Percentiles rank a stretch among this genome's conserved stretches.
Conservation (phyloP, 352 stramenopile genomes). For the Pythium grandisporangium region DNA sequence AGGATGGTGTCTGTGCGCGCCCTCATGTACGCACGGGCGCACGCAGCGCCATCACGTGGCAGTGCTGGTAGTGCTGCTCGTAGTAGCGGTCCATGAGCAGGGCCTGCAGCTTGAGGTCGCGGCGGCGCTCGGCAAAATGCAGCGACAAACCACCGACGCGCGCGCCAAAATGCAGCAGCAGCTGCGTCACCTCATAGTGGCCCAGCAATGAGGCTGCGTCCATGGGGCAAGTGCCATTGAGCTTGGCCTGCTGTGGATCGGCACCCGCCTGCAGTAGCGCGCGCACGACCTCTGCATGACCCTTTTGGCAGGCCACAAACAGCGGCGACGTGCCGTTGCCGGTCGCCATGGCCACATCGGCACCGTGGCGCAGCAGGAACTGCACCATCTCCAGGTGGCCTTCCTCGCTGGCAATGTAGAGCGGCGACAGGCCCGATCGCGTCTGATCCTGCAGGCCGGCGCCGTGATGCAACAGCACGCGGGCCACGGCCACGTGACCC, state of each 20-base stretch:
- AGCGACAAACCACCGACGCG: conserved; percentile 49
- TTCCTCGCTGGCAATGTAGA: conserved; percentile 84
- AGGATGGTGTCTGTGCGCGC: too few species aligned
- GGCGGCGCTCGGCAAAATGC: conserved; percentile 68
- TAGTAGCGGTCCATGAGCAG: conserved; percentile 63
- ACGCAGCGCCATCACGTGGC: too few species aligned
- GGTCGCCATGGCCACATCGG: conserved; percentile 27
- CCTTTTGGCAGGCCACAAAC: conserved; percentile 72
- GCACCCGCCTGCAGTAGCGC: conserved; percentile 44
- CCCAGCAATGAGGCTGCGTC: conserved; percentile 62
- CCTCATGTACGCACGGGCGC: too few species aligned
- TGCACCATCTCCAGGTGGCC: conserved; percentile 53
- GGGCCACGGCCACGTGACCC: conserved; percentile 48
- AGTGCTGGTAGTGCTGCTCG: conserved; percentile 34
- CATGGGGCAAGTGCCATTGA: conserved; percentile 66
- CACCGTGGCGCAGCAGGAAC: conserved; percentile 31
- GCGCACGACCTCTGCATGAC: conserved; percentile 41
- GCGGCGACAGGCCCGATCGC: conserved; percentile 59
- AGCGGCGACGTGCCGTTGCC: conserved; percentile 59
- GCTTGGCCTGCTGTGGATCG: conserved; percentile 41
- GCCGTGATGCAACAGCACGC: conserved; percentile 36
- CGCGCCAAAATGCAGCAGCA: conserved; percentile 63
- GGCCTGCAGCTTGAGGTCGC: conserved; percentile 41
- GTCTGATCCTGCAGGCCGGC: conserved; percentile 62
- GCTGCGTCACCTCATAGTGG: conserved; percentile 38